Evolutionary conservation across 257 asterid genomes (phyloP), one percentile per base, ranked within the genome.

Genomic region (Paulownia fortunei): DNA sequence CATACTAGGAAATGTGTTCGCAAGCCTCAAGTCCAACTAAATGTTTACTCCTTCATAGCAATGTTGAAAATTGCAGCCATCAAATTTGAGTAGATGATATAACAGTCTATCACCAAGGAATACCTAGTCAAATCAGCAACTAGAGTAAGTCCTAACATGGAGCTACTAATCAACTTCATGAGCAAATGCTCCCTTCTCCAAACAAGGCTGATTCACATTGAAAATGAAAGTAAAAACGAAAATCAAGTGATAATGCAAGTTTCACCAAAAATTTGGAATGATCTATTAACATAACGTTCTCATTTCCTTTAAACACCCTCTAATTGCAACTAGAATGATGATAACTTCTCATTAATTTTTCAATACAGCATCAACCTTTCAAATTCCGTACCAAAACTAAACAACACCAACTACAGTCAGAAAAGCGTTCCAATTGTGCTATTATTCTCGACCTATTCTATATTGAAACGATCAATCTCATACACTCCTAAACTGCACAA

Each of bases 51-150:
- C 0, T 21, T 41, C 15, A 7, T 3, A 12, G 44, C 41, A 61
- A 18, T 60, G 21, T 37, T 19, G 41, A 27, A 15, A 70, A 54
- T 8, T 37, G 64, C 8, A 3, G 37, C 30, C n/a, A 23, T 24
- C 3, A 65, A 64, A 36, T 39, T 73, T 61, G 67, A 55, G 19
- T n/a, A 60, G 65, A 30, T 60, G 26, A 42, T 39, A 52, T 42
- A 19, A 24, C 0, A 24, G 36, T 8, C 72, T 39, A 36, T 49
- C 24, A 10, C 63, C 27, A 70, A 70, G 19, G 42, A 63, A 37
- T 26, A 60, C 61, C 62, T 62, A 16, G 15, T 5, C 21, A 49
- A 61, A 70, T 72, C 73, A 64, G 23, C 52, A 72, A 79, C 36
- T 27, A 52, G 1, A 51, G 39, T 21, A n/a, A 49, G 47, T 77